Base-by-base conservation (phyloP, 495 filamentous ascomycete genomes). In the Lepraria neglecta region DNA sequence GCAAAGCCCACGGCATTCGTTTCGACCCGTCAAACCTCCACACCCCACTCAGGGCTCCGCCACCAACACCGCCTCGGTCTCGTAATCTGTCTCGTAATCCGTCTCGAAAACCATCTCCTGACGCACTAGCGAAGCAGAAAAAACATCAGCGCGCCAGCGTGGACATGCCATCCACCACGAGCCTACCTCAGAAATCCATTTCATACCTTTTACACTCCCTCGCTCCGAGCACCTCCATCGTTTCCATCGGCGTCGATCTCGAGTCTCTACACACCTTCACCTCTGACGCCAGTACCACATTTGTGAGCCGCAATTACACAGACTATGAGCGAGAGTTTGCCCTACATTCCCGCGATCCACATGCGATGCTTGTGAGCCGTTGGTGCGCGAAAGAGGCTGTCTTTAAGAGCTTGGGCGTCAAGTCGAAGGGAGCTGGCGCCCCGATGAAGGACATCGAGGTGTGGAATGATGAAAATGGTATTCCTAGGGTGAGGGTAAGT, bases 371-470 rank as follows among this genome's bases (percentile, higher is more conserved):
- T 30, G 48, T 21, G 17, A 21, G 48, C 4, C 17, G 48, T 4
- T 52, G 48, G 48, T 52, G 48, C 28, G 48, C 48, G 12, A 52
- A 52, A 21, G 48, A 52, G 48, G 48, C 48, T 5, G 28, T 52
- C 4, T 52, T 52, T 30, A 52, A 52, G n/a, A 52, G 48, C 24
- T 30, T 52, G 21, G 48, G 48, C 17, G 48, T 52, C 15, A 52
- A 52, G 24, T n/a, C 15, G 5, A 14, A 52, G 28, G 48, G 48
- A 19, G 48, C 15, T 19, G 48, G 48, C 4, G 48, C 21, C 5
- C 12, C 48, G 19, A 27, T 52, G 48, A n/a, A 24, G 48, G 48
- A 52, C 21, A 27, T 52, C 11, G 48, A 52, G 28, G 28, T 52
- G 9, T 24, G 14, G 21, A 24, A 15, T 19, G 50, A 4, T 11